phyloP scores from a whole-genome alignment of 2,329 filamentous ascomycete genomes.

The Cladorrhinum sp. region DNA sequence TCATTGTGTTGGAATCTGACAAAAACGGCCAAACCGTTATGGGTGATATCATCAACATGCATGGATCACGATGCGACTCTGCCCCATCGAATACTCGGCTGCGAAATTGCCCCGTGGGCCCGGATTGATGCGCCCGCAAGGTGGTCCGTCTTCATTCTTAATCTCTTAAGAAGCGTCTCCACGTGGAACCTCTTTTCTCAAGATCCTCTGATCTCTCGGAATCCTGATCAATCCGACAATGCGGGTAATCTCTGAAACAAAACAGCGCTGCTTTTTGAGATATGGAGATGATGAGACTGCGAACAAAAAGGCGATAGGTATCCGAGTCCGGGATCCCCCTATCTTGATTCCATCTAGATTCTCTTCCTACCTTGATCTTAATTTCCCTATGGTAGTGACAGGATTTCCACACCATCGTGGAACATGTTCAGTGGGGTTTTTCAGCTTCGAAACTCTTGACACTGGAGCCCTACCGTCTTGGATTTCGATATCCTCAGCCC shows the following conservation, averaged over 20 bases:
- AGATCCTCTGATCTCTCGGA: background rate
- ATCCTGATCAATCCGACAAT: background rate
- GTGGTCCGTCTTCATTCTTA: background rate
- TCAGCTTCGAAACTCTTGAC: background rate
- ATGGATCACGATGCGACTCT: background rate
- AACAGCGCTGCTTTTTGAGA: background rate
- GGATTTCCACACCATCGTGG: background rate
- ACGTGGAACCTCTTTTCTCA: background rate
- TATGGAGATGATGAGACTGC: background rate
- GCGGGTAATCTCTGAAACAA: background rate
- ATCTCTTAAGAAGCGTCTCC: background rate
- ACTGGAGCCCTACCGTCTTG: background rate
- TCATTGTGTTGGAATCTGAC: background rate
- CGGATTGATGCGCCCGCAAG: background rate
- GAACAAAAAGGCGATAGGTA: too few relatives aligned
- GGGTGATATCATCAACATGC: background rate
- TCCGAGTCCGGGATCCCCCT: background rate
- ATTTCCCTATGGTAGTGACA: background rate
- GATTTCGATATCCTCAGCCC: slow-evolving; percentile 6
- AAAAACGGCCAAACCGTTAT: background rate
- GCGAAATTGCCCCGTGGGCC: slow-evolving; percentile 11
- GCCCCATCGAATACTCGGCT: background rate
- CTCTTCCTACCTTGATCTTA: background rate
- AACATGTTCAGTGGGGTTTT: background rate
- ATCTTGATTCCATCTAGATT: background rate